Percentiles rank a stretch among this genome's conserved stretches.
Evolutionary conservation across 208 protist species (phyloP).

Genomic region (Leishmania tropica): DNA sequence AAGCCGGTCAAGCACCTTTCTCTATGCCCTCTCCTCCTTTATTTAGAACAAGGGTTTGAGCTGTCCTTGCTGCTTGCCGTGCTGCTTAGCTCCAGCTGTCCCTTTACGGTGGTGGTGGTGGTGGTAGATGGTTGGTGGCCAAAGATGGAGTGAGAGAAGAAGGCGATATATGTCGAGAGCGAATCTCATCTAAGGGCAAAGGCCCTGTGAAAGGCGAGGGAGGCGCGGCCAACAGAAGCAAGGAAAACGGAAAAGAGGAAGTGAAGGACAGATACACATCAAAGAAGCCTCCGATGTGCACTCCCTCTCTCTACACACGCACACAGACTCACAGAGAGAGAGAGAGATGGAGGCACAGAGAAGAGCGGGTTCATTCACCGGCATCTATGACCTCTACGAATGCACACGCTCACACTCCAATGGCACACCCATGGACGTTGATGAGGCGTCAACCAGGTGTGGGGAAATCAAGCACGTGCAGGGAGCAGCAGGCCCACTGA

Average conservation of each 20-base stretch:
- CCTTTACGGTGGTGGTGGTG: neutral
- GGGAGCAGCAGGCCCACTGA: neutral
- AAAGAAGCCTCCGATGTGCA: neutral
- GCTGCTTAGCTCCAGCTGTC: neutral
- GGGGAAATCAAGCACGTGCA: neutral
- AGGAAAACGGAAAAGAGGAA: neutral
- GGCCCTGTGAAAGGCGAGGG: neutral
- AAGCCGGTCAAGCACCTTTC: neutral
- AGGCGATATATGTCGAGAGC: neutral
- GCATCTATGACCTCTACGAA: neutral
- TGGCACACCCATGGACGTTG: neutral
- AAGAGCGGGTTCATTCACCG: neutral
- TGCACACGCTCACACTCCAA: neutral
- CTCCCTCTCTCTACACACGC: neutral
- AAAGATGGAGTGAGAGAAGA: neutral
- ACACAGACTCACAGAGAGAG: neutral
- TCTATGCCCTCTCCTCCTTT: neutral
- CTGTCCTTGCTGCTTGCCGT: neutral
- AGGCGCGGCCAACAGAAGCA: too few species aligned
- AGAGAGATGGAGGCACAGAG: neutral
- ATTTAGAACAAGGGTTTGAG: neutral
- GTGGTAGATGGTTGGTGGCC: too few species aligned
- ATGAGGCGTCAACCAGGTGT: neutral
- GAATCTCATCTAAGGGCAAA: neutral
- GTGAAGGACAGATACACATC: neutral